These are phyloP conservation scores for Sideroxylon spinosum DNA, from an alignment of 179 eudicot species.

Conservation along the genomic window DNA sequence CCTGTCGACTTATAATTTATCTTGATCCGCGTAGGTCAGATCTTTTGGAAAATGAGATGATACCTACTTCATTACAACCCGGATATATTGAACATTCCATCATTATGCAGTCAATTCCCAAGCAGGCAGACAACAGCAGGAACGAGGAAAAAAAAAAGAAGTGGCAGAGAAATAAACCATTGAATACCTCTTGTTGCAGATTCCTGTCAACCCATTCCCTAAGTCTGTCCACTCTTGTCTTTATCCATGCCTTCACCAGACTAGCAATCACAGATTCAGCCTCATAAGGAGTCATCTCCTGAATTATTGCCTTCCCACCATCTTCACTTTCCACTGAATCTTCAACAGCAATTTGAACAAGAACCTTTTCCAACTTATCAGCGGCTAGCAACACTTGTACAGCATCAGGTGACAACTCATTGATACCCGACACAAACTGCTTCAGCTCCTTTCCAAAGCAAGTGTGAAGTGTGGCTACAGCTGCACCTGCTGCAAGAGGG, in stretches of 20 bases:
- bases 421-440: slow-evolving; percentile 65
- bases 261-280: slow-evolving; percentile 62
- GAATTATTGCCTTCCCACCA: slow-evolving; percentile 83
- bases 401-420: slow-evolving; percentile 83
- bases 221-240: slow-evolving; percentile 68
- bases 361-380: slow-evolving; percentile 80
- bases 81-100: neutral
- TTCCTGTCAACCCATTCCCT: slow-evolving; percentile 71
- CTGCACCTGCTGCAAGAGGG: slow-evolving; percentile 85
- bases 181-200: slow-evolving; percentile 78
- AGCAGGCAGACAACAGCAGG: neutral
- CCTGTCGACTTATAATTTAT: too few relatives aligned
- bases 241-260: slow-evolving; percentile 80
- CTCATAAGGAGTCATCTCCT: slow-evolving; percentile 87
- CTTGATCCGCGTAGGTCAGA: too few relatives aligned
- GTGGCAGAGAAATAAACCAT: neutral
- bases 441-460: slow-evolving; percentile 78
- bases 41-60: too few relatives aligned
- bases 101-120: too few relatives aligned
- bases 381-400: slow-evolving; percentile 82
- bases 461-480: slow-evolving; percentile 78
- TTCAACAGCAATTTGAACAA: slow-evolving; percentile 84
- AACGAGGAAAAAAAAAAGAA: neutral
- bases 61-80: too few relatives aligned
- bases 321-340: slow-evolving; percentile 94